These are phyloP conservation scores for Magnusiomyces ingens DNA, from an alignment of 1,139 yeast species.

Conservation along the genomic window DNA sequence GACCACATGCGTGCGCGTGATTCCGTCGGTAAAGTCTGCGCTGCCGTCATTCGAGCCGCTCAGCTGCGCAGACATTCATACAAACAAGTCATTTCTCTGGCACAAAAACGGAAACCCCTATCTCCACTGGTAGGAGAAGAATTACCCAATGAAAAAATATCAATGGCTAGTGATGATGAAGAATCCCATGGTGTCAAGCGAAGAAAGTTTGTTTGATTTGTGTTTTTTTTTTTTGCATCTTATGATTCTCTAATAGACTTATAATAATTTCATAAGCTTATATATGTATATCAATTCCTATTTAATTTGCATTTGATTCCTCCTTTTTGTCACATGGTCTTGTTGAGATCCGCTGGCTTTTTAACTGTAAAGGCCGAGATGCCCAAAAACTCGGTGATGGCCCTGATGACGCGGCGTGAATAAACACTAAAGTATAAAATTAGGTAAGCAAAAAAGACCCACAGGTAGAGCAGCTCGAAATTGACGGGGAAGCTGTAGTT, in stretches of 20 bases:
- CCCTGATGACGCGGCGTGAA: conserved; percentile 32
- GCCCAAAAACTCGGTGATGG: conserved; percentile 34
- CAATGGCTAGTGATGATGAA: conserved; percentile 1
- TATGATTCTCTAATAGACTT: not conserved
- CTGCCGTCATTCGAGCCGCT: conserved; percentile 61
- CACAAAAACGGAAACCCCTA: conserved; percentile 8
- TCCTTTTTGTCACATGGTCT: not conserved
- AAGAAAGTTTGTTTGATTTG: not conserved
- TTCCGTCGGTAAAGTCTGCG: conserved; percentile 54
- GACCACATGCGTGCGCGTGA: conserved; percentile 55
- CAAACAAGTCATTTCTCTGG: conserved; percentile 29
- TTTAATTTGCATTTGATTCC: not conserved
- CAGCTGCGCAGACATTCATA: conserved; percentile 59
- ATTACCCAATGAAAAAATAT: not conserved
- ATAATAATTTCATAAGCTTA: not conserved
- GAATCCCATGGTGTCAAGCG: not conserved
- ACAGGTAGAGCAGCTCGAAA: conserved; percentile 31
- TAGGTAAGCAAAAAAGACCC: conserved; percentile 28
- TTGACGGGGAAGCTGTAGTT: conserved; percentile 18
- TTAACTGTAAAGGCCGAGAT: conserved; percentile 36
- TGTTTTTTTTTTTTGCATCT: not conserved
- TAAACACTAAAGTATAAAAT: conserved; percentile 32
- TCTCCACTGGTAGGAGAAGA: not conserved
- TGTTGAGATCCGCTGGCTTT: conserved; percentile 8
- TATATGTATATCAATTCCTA: not conserved